Percentiles rank a stretch among this genome's conserved stretches.
Evolutionary conservation across 164 flowering plant species (phyloP).

Genomic region (Cinnamomum chago): DNA sequence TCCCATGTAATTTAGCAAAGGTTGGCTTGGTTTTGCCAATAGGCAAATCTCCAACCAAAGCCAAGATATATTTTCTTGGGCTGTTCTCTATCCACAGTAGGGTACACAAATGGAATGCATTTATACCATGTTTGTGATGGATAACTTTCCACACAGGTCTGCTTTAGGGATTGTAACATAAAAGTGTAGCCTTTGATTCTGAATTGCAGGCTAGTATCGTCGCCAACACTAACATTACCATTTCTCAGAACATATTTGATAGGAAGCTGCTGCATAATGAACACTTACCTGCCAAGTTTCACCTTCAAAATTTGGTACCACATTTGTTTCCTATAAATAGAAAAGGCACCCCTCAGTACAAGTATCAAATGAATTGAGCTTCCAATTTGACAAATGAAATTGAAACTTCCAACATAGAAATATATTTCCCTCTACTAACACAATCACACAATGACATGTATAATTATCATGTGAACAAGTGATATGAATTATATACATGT

Average conservation of each 20-base stretch:
- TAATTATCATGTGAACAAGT: too few relatives aligned
- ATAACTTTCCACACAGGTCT: neutral
- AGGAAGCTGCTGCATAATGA: neutral
- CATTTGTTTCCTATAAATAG: neutral
- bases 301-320: neutral
- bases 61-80: too few relatives aligned
- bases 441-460: too few relatives aligned
- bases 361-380: neutral
- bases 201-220: neutral
- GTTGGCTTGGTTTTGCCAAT: neutral
- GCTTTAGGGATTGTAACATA: neutral
- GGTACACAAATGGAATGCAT: too few relatives aligned
- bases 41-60: neutral
- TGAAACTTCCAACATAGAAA: neutral
- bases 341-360: neutral
- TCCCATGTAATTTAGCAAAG: neutral
- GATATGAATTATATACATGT: too few relatives aligned
- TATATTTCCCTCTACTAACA: neutral
- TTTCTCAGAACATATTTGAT: neutral
- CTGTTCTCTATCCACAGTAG: too few relatives aligned
- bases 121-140: neutral
- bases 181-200: neutral
- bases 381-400: neutral
- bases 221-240: neutral
- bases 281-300: neutral